These are phyloP conservation scores for Termitomyces sp. DNA, from an alignment of 768 basidiomycete genomes.

Conservation along the genomic window DNA sequence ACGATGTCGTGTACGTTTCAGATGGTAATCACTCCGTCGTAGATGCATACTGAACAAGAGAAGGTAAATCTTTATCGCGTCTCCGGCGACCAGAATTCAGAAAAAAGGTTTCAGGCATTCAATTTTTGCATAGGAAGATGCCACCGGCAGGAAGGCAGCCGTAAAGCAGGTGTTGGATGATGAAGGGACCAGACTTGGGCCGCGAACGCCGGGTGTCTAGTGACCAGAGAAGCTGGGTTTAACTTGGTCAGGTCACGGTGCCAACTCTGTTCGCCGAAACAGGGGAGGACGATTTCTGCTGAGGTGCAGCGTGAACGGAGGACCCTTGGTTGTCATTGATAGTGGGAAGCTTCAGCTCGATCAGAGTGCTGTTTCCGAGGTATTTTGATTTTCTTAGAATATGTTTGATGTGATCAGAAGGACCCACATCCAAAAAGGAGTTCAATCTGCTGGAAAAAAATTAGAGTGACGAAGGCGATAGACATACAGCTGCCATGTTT, in stretches of 20 bases:
- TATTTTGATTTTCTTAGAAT: neutral
- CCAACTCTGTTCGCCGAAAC: conserved; percentile 2
- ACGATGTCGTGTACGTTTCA: neutral
- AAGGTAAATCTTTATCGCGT: neutral
- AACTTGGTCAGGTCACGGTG: neutral
- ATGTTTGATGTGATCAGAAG: neutral
- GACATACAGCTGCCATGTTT: neutral
- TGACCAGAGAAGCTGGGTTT: neutral
- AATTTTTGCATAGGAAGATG: neutral
- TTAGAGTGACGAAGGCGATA: neutral
- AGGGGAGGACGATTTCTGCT: neutral
- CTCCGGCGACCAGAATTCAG: neutral
- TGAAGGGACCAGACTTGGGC: neutral
- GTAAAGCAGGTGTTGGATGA: conserved; percentile 1
- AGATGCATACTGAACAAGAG: neutral
- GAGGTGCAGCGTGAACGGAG: neutral
- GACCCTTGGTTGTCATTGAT: neutral
- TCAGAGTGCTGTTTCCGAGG: neutral
- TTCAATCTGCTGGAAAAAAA: neutral
- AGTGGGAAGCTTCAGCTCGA: neutral
- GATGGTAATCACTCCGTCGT: neutral
- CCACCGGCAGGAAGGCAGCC: conserved; percentile 10
- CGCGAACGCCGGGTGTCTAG: conserved; percentile 11
- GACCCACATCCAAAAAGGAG: conserved; percentile 1
- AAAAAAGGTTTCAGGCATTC: neutral